Base-by-base conservation (phyloP, 2,329 filamentous ascomycete genomes). In the Colletotrichum costaricense region DNA sequence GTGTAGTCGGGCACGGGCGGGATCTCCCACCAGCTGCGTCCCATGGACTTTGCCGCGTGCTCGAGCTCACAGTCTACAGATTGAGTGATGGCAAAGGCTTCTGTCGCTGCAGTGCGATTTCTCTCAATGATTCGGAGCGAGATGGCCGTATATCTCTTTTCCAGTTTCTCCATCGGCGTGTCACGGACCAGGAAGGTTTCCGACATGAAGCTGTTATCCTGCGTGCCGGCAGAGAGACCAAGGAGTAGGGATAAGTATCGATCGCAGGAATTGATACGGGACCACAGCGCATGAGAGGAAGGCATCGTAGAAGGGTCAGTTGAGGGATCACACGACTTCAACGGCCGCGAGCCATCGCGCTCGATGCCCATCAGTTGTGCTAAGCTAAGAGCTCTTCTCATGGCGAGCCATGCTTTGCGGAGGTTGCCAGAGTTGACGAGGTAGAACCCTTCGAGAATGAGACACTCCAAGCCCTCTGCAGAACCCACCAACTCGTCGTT, bases 351-450 rank as follows among this genome's bases (percentile, higher is more conserved):
- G 76, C 63, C 63, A 9, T 79, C 80, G n/a, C 80, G 80, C 72
- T 87, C 83, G 16, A 87, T 80, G 4, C 87, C 86, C 80, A 90
- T 85, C 35, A 88, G 83, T 76, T 89, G 88, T 0, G 84, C 87
- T 46, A 90, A 80, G 58, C 82, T 84, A 42, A 90, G 78, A 5
- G 87, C 86, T 5, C 87, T 82, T 0, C 89, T 86, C 26, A 83
- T 84, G 7, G 81, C 83, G 26, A 91, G 78, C 88, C 89, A 91
- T 2, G 88, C 82, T 57, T 87, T 87, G 26, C 88, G 85, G 2
- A 90, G 80, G 57, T 88, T 89, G 1, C 89, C 89, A 0, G 82
- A 83, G 69, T 90, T 89, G 49, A 83, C 82, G 65, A 89, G 86
- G 75, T 86, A 89, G 65, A 87, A 78, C 22, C 83, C 82, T 49